These are phyloP conservation scores for Phenoliferia sp. DNA, from an alignment of 1,284 basidiomycete species.

Conservation along the genomic window DNA sequence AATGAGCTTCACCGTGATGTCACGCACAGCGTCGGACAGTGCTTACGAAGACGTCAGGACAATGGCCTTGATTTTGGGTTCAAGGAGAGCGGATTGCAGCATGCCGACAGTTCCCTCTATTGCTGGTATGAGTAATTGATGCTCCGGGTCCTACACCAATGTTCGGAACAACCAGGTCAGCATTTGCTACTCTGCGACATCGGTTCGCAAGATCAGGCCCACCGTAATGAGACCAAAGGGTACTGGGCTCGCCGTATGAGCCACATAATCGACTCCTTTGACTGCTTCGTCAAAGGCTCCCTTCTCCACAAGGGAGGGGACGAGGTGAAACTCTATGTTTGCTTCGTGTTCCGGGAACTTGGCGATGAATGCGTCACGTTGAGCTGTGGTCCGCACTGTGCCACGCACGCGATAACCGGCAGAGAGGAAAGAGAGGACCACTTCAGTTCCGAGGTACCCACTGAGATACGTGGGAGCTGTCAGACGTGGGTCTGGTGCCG, in stretches of 20 bases:
- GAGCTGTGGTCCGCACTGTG: background rate
- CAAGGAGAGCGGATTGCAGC: conserved; percentile 55
- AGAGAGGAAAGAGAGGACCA: background rate
- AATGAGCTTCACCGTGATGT: background rate
- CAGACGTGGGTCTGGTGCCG: background rate
- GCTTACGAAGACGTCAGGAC: conserved; percentile 58
- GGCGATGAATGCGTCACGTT: background rate
- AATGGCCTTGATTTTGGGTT: conserved; percentile 54
- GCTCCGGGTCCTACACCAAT: no score
- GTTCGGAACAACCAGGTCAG: no score
- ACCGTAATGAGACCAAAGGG: conserved; percentile 14
- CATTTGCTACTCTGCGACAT: no score
- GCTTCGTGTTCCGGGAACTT: conserved; percentile 2
- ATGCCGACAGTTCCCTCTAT: conserved; percentile 59
- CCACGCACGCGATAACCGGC: background rate
- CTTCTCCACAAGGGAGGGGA: background rate
- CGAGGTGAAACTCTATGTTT: conserved; percentile 2
- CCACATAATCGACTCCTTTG: conserved; percentile 42
- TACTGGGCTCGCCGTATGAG: conserved; percentile 38
- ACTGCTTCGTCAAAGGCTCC: conserved; percentile 45
- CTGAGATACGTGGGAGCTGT: background rate
- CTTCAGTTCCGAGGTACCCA: background rate
- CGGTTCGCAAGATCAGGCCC: background rate
- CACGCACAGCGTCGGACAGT: background rate
- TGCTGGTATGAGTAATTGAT: conserved; percentile 61